Evolutionary conservation across 306 rosid species (phyloP).

Genomic region (Sesbania bispinosa): DNA sequence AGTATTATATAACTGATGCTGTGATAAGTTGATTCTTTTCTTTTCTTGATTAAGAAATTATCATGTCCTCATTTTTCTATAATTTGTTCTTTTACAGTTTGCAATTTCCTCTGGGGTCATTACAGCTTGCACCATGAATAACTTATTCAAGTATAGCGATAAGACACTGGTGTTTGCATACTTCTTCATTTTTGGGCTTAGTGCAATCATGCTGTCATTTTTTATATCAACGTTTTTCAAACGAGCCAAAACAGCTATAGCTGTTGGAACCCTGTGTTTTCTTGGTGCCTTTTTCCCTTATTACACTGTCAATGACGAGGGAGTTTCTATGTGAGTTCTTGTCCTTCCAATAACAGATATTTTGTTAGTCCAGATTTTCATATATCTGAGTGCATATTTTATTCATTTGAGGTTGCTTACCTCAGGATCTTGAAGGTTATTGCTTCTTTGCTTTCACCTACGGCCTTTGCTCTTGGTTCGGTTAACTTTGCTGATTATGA

Average conservation of each 20-base stretch:
- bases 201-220: constrained; percentile 93
- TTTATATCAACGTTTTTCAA: constrained; percentile 82
- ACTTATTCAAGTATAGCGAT: constrained; percentile 85
- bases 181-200: constrained; percentile 84
- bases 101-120: constrained; percentile 79
- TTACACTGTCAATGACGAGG: constrained; percentile 78
- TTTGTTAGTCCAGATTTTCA: background rate
- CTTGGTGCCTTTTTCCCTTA: constrained; percentile 90
- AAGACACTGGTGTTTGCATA: constrained; percentile 90
- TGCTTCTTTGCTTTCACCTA: constrained; percentile 93
- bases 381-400: constrained; percentile 17
- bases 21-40: background rate
- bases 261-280: constrained; percentile 91
- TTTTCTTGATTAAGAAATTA: constrained; percentile 17
- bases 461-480: constrained; percentile 93
- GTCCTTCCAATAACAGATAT: constrained; percentile 12
- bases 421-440: constrained; percentile 73
- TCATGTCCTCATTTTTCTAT: constrained; percentile 27
- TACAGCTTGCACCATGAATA: constrained; percentile 78
- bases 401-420: constrained; percentile 30
- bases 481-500: constrained; percentile 95
- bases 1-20: background rate
- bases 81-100: constrained; percentile 63
- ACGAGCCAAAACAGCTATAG: constrained; percentile 96
- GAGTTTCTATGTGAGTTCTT: constrained; percentile 69